Evolutionary conservation across 208 protist species (phyloP).

Genomic region (Wallacemonas collosoma): DNA sequence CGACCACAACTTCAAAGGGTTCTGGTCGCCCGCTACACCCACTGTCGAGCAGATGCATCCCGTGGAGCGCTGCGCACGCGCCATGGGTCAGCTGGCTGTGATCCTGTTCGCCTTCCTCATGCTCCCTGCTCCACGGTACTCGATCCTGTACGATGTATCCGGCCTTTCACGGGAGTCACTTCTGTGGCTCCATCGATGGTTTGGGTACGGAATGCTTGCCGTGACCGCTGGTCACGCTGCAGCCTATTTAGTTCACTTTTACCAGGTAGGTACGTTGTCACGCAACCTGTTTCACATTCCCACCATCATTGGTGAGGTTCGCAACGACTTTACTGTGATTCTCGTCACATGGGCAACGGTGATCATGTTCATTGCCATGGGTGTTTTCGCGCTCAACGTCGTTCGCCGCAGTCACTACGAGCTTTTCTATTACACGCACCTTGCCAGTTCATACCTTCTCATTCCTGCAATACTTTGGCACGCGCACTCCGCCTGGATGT

Average conservation of each 20-base stretch:
- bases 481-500: conserved; percentile 58
- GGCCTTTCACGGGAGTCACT: conserved; percentile 57
- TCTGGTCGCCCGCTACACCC: conserved; percentile 13
- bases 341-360: conserved; percentile 40
- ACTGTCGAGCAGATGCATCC: conserved; percentile 6
- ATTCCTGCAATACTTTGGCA: conserved; percentile 55
- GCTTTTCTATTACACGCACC: conserved; percentile 74
- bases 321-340: conserved; percentile 45
- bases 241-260: conserved; percentile 28
- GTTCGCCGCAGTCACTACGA: conserved; percentile 63
- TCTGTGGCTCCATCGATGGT: conserved; percentile 55
- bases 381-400: conserved; percentile 38
- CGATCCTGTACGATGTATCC: conserved; percentile 45
- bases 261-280: conserved; percentile 27
- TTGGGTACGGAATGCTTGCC: conserved; percentile 39
- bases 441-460: conserved; percentile 45
- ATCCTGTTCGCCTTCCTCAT: conserved; percentile 62
- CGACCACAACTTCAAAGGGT: conserved; percentile 61
- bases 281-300: conserved; percentile 33
- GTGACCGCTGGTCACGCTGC: conserved; percentile 34
- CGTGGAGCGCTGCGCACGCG: conserved; percentile 45
- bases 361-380: conserved; percentile 51
- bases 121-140: conserved; percentile 52
- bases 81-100: conserved; percentile 56
- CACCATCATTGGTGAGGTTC: conserved; percentile 19